These are phyloP conservation scores for Mortierella claussenii DNA, from an alignment of 192 early-diverging fungal genomes.

Conservation along the genomic window DNA sequence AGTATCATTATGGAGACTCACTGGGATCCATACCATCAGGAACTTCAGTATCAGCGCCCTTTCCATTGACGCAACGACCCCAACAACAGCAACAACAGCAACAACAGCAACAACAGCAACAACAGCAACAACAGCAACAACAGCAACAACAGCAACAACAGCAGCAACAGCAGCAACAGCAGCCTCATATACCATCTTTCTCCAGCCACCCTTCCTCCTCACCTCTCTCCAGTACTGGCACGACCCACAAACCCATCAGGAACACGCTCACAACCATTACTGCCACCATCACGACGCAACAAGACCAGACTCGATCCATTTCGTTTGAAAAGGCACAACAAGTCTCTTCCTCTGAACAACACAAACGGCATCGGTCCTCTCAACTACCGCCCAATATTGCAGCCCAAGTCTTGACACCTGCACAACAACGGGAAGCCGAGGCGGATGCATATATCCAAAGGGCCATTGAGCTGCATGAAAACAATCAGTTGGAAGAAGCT, in stretches of 20 bases:
- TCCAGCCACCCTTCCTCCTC: not conserved
- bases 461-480: conserved; percentile 78
- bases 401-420: conserved; percentile 20
- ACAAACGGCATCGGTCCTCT: not conserved
- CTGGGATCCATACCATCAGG: not conserved
- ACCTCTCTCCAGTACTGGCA: not conserved
- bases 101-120: not conserved
- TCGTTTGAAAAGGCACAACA: conserved; percentile 15
- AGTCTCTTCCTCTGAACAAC: too few species aligned
- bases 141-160: conserved; percentile 14
- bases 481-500: conserved; percentile 79
- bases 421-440: conserved; percentile 50
- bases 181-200: conserved; percentile 8
- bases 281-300: conserved; percentile 14
- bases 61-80: conserved; percentile 1
- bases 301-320: conserved; percentile 10
- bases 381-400: conserved; percentile 10
- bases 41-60: not conserved
- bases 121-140: conserved; percentile 4
- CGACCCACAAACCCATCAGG: not conserved
- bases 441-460: conserved; percentile 71
- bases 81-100: conserved; percentile 11
- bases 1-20: not conserved
- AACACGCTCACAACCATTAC: conserved; percentile 18
- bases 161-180: conserved; percentile 9